Evolutionary conservation across 73 alveolate genomes (phyloP).

Genomic region (Blepharisma japonicum): DNA sequence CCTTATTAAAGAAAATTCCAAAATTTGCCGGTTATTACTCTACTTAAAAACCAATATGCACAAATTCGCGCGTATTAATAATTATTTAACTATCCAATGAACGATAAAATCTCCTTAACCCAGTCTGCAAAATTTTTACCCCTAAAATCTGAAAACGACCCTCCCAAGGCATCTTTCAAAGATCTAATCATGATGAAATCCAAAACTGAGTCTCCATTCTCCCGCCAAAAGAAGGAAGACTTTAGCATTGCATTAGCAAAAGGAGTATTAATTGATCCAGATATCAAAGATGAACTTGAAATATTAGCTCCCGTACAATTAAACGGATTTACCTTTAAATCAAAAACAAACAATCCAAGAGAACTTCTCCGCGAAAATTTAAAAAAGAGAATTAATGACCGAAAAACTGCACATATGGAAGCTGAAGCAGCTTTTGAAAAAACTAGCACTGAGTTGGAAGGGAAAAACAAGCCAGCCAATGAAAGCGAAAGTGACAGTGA

Average conservation of each 20-base stretch:
- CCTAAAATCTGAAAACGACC: too few relatives aligned
- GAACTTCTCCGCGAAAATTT: neutral
- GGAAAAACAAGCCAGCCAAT: neutral
- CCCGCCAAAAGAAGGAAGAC: neutral
- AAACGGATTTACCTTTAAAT: neutral
- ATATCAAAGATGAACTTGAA: neutral
- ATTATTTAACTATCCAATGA: too few relatives aligned
- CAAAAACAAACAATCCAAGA: neutral
- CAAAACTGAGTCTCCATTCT: too few relatives aligned
- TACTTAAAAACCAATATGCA: too few relatives aligned
- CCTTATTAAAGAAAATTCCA: too few relatives aligned
- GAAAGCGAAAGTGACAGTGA: constrained; percentile 16
- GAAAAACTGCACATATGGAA: constrained; percentile 19
- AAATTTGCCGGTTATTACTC: too few relatives aligned
- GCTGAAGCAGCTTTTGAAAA: neutral
- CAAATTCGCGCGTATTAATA: too few relatives aligned
- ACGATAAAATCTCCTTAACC: too few relatives aligned
- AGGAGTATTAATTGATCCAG: neutral
- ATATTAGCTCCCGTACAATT: neutral
- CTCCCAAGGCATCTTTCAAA: too few relatives aligned
- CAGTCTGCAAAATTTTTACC: too few relatives aligned
- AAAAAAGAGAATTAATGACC: neutral
- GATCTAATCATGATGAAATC: too few relatives aligned
- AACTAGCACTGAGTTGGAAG: neutral
- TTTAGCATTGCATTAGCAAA: neutral